Evolutionary conservation across 306 rosid species (phyloP), one percentile per base, ranked within the genome.

Genomic region (Trifolium repens): DNA sequence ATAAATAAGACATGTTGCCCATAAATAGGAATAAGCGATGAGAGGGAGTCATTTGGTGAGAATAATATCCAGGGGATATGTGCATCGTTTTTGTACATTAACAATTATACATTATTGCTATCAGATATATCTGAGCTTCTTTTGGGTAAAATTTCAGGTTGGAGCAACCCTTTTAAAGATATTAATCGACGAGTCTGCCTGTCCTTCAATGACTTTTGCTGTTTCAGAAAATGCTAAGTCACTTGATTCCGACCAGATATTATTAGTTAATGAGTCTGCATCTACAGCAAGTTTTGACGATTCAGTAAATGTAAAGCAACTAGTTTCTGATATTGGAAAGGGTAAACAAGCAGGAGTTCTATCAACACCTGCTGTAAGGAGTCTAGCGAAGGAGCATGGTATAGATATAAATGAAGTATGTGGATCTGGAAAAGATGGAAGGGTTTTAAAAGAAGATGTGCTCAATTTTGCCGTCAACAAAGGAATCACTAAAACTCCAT

Each of bases 381-480:
- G 73, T 73, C 92, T 94, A 82, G 96, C 97, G 54, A 91, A 90
- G 86, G 85, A 89, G 76, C 88, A 87, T 62, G 86, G 86, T 79
- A 83, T 91, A 76, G 81, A 91, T 74, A 82, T 94, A 87, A 89
- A 78, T 55, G 96, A 88, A 73, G 87, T 91, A 44, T 7, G 30
- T 81, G 97, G 97, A 69, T 87, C 92, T 54, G 96, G 97, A 79
- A 82, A 79, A 80, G 91, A 91, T 86, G 96, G 96, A 67, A 89
- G 96, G 81, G 76, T 94, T 32, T 57, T 88, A 40, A 91, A 89
- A 87, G 98, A 88, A 75, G 97, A 94, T 42, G 83, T 91, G 55
- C 81, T 88, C 68, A 87, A 81, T 19, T 89, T 68, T 85, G 88
- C 96, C 72, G 78, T 53, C 54, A 79, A 78, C 58, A 92, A 89